A percentile compares a stretch with the other conserved stretches of the same genome.
These are phyloP conservation scores for Candida sanyaensis DNA, from an alignment of 1,139 yeast genomes.

Conservation along the genomic window DNA sequence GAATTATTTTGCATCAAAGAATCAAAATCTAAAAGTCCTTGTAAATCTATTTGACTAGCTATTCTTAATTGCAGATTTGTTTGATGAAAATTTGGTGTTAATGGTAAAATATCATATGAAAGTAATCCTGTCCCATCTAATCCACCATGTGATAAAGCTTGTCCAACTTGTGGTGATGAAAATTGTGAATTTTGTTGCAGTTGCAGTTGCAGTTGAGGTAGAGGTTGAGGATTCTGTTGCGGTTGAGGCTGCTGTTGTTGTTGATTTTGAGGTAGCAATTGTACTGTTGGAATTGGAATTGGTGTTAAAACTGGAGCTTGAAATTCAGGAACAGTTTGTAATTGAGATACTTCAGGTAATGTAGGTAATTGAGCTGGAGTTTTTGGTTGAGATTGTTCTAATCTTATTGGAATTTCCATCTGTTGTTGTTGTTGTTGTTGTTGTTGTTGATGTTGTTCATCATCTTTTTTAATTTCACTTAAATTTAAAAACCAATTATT, in stretches of 20 bases:
- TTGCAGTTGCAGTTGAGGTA: no score
- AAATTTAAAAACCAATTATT: constrained; percentile 31
- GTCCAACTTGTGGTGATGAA: background rate
- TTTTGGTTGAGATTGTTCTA: background rate
- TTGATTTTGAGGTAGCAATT: no score
- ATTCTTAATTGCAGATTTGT: constrained; percentile 10
- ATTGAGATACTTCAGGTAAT: background rate
- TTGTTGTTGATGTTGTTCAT: no score
- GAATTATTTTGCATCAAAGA: background rate
- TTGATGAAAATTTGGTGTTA: constrained; percentile 4
- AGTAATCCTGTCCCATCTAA: background rate
- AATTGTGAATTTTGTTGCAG: background rate
- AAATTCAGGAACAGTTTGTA: background rate
- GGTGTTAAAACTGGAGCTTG: background rate
- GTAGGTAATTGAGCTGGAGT: background rate
- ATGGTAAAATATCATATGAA: background rate
- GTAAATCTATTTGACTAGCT: constrained; percentile 12
- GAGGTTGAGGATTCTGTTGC: no score
- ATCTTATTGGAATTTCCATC: background rate
- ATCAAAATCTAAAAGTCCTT: constrained; percentile 14
- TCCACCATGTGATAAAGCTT: background rate
- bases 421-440: constrained; percentile 1
- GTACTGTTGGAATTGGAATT: no score
- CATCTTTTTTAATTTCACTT: constrained; percentile 19
- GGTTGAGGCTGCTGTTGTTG: no score